Base-by-base conservation (phyloP, 2,329 filamentous ascomycete species). In the Fusarium sp. region DNA sequence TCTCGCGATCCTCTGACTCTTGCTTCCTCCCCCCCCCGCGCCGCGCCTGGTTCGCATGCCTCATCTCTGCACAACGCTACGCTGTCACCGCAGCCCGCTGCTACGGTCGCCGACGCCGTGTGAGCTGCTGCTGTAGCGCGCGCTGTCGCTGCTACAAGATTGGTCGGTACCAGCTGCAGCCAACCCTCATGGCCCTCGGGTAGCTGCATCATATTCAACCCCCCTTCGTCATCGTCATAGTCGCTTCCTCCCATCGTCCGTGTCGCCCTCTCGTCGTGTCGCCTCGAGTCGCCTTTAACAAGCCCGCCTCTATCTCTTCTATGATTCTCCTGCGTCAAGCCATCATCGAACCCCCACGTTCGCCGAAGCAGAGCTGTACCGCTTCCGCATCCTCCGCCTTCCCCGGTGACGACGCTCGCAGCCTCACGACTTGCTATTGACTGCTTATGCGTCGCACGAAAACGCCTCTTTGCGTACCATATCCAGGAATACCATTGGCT, bases 51-150 rank as follows among this genome's bases (percentile, higher is more conserved):
- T 61, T 71, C 69, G 71, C 70, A 74, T 75, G 72, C 73, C 69
- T 72, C 70, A 74, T 74, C 73, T 73, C 62, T 75, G 73, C 70
- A 69, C 71, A 59, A 75, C 73, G 63, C 64, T 67, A 58, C 69
- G 58, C 58, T 60, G 55, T 58, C 58, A 68, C 61, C 50, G 54
- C 65, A 69, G 65, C 63, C 67, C 50, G 54, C 58, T 61, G 46
- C 47, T 63, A 60, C 63, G 29, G 67, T 69, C 53, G 47, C 61
- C 61, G 61, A 70, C 58, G 69, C 50, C 52, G 69, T 68, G 63
- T 64, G 61, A 62, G 58, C 63, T 58, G 48, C 56, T 42, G 32
- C 48, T 64, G 59, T 57, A 70, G 65, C 60, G 63, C 53, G 59
- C 61, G 47, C 68, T 64, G 50, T 56, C 61, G 45, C 61, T 60